Base-by-base conservation (phyloP, 2,329 filamentous ascomycete genomes). In the Colletotrichum sp. region DNA sequence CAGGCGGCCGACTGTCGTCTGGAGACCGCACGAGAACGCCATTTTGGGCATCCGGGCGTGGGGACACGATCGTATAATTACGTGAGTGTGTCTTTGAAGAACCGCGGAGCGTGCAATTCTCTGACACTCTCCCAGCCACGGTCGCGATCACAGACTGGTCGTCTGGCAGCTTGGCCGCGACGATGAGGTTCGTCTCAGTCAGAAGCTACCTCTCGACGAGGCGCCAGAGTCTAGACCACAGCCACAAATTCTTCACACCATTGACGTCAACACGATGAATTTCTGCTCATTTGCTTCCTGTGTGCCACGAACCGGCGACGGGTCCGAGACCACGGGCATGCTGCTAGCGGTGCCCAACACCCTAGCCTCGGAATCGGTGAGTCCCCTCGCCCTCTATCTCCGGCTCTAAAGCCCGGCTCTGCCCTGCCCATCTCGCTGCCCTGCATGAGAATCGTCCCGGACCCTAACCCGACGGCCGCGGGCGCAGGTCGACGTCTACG, bases 211-310 rank as follows among this genome's bases (percentile, higher is more conserved):
- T 0, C 90, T 96, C 36, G 95, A 98, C 77, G 85, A 86, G 63
- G 86, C 82, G 3, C 83, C 83, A 32, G 85, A 83, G 61, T 83
- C 83, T 66, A 90, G 86, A 78, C 90, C 89, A 21, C 90, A 93
- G 80, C 97, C 97, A 34, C 98, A 95, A 95, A 87, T 98, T n/a
- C 84, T 98, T 26, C 92, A 98, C 84, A 90, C 95, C 6, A 86
- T 99, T 7, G 89, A 94, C 7, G 95, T 99, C 59, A 98, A 98
- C 81, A 95, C 96, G 2, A 91, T 99, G 86, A 99, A 99, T 82
- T 99, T 99, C 83, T 99, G 97, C 83, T 90, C 94, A 3, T 98
- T 98, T 83, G 90, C 94, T 3, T 89, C 90, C 77, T 93, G 93
- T 81, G 75, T n/a, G 28, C 65, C 74, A 12, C 39, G 26, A 39